Base-by-base conservation (phyloP, 2,329 filamentous ascomycete genomes). In the Botrytis squamosa region DNA sequence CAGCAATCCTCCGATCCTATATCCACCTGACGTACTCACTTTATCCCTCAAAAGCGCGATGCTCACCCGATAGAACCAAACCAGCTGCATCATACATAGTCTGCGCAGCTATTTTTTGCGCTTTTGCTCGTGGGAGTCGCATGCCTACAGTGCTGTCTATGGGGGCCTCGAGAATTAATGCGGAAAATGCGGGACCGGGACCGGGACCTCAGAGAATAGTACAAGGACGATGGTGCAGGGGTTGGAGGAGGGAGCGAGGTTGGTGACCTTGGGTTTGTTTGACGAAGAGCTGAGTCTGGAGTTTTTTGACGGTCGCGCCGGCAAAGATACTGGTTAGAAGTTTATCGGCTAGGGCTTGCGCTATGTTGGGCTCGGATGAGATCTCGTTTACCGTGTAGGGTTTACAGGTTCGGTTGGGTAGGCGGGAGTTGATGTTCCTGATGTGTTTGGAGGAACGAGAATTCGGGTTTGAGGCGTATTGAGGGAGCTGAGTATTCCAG, bases 281-380 rank as follows among this genome's bases (percentile, higher is more conserved):
- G 44, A 14, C 52, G 7, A 22, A 68, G n/a, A 95, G 83, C 46
- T 88, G 87, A 25, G 84, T 83, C 79, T 91, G 88, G 76, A 97
- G 89, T 79, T 94, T 89, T 67, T 88, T 82, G 25, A 89, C 88
- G 3, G 91, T 90, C 36, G 96, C 88, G 73, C 94, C 94, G 7
- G 93, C 93, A 75, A 92, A 89, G 77, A 97, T 94, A 79, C 89
- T 93, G 62, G 92, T n/a, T n/a, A n/a, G n/a, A n/a, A n/a, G n/a
- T n/a, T n/a, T n/a, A n/a, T n/a, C 93, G 74, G 88, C 85, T 22
- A 97, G 86, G 1, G 93, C 94, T 75, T 91, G 87, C 69, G 86
- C 85, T 84, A 97, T 92, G 65, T 91, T 92, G 4, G 88, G 83
- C 74, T 88, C 88, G 72, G 85, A 84, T 1, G 97, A 86, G 63